These are phyloP conservation scores for Melampsora allii-populina DNA, from an alignment of 1,284 basidiomycete species.

Conservation along the genomic window DNA sequence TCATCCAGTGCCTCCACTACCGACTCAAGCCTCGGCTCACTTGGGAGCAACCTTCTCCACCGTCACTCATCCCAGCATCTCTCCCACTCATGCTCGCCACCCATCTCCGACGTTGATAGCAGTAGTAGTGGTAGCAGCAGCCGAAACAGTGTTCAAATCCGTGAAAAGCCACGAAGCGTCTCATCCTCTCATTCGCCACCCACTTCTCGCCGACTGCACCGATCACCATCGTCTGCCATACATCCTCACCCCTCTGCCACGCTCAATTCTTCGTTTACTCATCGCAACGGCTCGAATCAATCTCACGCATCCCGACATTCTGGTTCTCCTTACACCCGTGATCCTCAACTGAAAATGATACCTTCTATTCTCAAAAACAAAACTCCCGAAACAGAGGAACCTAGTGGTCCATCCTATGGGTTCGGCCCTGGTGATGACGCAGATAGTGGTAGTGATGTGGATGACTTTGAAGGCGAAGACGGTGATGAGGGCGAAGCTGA, in stretches of 20 bases:
- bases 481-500: constrained; percentile 23
- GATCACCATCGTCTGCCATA: neutral
- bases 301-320: neutral
- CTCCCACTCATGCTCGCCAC: neutral
- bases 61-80: neutral
- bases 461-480: constrained; percentile 43
- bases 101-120: neutral
- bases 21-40: neutral
- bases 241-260: neutral
- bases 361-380: constrained; percentile 13
- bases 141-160: neutral
- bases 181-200: constrained; percentile 4
- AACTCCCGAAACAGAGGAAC: constrained; percentile 3
- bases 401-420: constrained; percentile 14
- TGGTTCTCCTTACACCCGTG: neutral
- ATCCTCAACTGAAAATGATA: neutral
- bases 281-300: neutral
- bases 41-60: neutral
- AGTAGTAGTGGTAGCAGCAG: constrained; percentile 6
- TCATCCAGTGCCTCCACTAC: neutral
- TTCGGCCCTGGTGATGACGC: constrained; percentile 32
- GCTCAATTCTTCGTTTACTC: neutral
- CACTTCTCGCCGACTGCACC: neutral
- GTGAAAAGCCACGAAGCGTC: neutral
- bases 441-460: constrained; percentile 40